These are phyloP conservation scores for Komagataella pseudopastoris DNA, from an alignment of 805 yeast genomes.

Conservation along the genomic window DNA sequence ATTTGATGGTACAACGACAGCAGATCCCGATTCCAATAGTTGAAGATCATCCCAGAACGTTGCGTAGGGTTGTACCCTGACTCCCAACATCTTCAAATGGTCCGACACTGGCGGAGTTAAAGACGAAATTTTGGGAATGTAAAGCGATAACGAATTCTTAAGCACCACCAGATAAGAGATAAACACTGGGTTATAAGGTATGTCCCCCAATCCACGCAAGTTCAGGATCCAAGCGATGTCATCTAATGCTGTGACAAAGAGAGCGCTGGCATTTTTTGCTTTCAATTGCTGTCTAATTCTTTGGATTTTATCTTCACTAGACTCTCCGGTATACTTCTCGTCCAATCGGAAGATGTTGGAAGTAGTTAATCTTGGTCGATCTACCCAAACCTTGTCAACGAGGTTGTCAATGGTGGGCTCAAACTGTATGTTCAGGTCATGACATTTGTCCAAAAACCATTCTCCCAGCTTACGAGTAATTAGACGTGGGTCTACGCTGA, in stretches of 20 bases:
- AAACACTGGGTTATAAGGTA: slow-evolving; percentile 72
- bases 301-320: slow-evolving; percentile 17
- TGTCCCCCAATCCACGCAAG: slow-evolving; percentile 58
- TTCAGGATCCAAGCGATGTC: slow-evolving; percentile 83
- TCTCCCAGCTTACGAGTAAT: slow-evolving; percentile 38
- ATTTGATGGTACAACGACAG: slow-evolving; percentile 3
- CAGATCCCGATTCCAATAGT: slow-evolving; percentile 3
- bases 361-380: slow-evolving; percentile 15
- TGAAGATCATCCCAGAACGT: slow-evolving; percentile 38
- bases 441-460: slow-evolving; percentile 19
- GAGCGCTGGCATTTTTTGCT: slow-evolving; percentile 22
- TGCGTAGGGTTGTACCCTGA: slow-evolving; percentile 34
- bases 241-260: slow-evolving; percentile 61
- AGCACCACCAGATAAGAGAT: slow-evolving; percentile 37
- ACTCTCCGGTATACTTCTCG: slow-evolving; percentile 22
- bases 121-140: slow-evolving; percentile 18
- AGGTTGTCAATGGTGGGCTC: slow-evolving; percentile 48
- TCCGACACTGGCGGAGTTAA: background rate
- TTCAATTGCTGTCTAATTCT: slow-evolving; percentile 11
- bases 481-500: slow-evolving; percentile 78
- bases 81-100: background rate
- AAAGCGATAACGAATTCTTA: slow-evolving; percentile 27
- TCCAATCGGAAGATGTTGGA: slow-evolving; percentile 18
- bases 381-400: slow-evolving; percentile 54
- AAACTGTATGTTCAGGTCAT: slow-evolving; percentile 26